phyloP scores from a whole-genome alignment of 2,329 filamentous ascomycete species.

The Tolypocladium tropicale region DNA sequence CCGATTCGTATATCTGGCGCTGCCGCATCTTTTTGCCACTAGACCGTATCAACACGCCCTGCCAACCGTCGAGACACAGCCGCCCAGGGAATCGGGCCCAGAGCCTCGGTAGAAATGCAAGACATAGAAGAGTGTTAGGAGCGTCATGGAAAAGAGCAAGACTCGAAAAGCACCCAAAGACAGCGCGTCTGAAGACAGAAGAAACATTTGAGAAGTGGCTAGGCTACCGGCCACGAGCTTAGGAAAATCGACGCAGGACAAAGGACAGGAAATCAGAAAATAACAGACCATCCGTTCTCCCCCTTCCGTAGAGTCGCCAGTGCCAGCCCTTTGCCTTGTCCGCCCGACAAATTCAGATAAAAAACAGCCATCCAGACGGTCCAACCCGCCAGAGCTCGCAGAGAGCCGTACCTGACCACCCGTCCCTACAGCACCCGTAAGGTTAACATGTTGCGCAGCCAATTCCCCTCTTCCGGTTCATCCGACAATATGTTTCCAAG shows the following conservation, averaged over 20 bases:
- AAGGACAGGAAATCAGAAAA: slow-evolving; percentile 4
- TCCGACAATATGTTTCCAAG: slow-evolving; percentile 2
- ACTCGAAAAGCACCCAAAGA: not conserved
- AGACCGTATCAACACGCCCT: slow-evolving; percentile 1
- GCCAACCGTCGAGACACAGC: not conserved
- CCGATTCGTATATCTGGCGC: slow-evolving; percentile 3
- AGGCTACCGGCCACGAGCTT: not conserved
- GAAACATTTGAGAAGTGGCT: not conserved
- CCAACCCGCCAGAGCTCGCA: not conserved
- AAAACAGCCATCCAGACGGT: not conserved
- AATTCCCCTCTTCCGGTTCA: not conserved
- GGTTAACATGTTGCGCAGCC: not conserved
- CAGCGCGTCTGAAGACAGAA: not conserved
- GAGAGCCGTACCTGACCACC: not conserved
- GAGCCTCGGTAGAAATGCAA: not conserved
- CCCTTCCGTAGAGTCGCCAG: not conserved
- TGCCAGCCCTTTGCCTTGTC: not conserved
- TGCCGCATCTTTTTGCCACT: not conserved
- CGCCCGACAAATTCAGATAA: not conserved
- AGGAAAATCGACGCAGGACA: not conserved
- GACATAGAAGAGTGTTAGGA: not conserved
- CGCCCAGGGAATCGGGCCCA: not conserved
- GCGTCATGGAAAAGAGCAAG: not conserved
- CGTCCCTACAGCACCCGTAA: not conserved
- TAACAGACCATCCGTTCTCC: not conserved